Conservation (phyloP, 805 yeast genomes). For the Sporopachydermia quercuum region DNA sequence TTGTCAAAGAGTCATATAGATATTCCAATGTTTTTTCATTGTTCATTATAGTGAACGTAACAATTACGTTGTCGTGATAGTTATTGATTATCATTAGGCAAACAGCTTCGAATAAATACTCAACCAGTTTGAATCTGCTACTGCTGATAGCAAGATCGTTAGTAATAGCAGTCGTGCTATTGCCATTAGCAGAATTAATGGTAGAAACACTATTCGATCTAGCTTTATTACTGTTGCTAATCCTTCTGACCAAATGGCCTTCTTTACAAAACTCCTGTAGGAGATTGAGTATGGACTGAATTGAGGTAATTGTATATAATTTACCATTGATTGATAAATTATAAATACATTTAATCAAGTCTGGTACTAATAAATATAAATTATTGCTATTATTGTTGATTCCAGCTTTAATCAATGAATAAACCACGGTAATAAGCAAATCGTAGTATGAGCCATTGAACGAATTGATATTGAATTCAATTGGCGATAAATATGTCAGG, state of each 20-base stretch:
- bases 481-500: constrained; percentile 26
- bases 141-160: not conserved
- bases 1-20: not conserved
- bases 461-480: constrained; percentile 11
- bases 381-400: not conserved
- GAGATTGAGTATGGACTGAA: not conserved
- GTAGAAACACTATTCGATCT: no score
- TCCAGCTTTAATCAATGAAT: not conserved
- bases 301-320: not conserved
- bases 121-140: not conserved
- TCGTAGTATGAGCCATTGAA: not conserved
- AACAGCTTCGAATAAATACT: not conserved
- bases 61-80: not conserved
- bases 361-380: not conserved
- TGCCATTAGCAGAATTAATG: no score
- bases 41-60: not conserved
- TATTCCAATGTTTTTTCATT: not conserved
- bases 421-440: not conserved
- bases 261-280: not conserved
- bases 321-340: not conserved
- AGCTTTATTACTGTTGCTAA: no score
- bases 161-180: no score
- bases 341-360: not conserved
- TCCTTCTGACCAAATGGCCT: not conserved
- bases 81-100: not conserved